Base-by-base conservation (phyloP, 2,329 filamentous ascomycete genomes). In the Fusarium xylarioides region DNA sequence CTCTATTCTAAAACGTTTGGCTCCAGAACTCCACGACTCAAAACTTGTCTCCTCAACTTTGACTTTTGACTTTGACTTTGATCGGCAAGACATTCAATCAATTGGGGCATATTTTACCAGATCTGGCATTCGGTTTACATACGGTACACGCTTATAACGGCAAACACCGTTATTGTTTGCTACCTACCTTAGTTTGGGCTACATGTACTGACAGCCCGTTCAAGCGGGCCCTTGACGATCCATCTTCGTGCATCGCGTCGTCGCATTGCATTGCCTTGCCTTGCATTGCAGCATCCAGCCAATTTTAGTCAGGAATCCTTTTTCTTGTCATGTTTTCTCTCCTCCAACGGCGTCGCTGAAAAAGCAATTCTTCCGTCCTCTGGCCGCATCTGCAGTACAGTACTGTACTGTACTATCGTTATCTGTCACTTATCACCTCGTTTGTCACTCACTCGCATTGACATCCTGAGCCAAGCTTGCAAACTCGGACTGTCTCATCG, bases 401-500 rank as follows among this genome's bases (percentile, higher is more conserved):
- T 34, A 26, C 28, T 7, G 16, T 50, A 32, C 47, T 34, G 30
- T 35, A 35, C 23, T 12, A 40, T 28, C 34, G 35, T 43, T 42
- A 43, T 59, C 46, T 58, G 40, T 70, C 52, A 49, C 40, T 49
- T 50, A 40, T 67, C 64, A 52, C 52, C 40, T 46, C 23, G 50
- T 42, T 28, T 38, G 40, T 59, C 63, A 40, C 46, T 42, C 61
- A 52, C 59, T 47, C 61, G 30, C 44, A 63, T 35, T 63, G 35
- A 44, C 59, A 43, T 43, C 52, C 52, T 55, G 50, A 50, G 42
- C 42, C 55, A 58, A 58, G 34, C 42, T 61, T 54, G 50, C 68
- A 74, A 65, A 68, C 67, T 73, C 58, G 63, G 56, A 70, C 54
- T 74, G 71, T 74, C 64, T 74, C 71, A 74, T 74, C 60, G 56